Evolutionary conservation across 805 yeast species (phyloP).

Genomic region (Saturnispora kantuleensis): DNA sequence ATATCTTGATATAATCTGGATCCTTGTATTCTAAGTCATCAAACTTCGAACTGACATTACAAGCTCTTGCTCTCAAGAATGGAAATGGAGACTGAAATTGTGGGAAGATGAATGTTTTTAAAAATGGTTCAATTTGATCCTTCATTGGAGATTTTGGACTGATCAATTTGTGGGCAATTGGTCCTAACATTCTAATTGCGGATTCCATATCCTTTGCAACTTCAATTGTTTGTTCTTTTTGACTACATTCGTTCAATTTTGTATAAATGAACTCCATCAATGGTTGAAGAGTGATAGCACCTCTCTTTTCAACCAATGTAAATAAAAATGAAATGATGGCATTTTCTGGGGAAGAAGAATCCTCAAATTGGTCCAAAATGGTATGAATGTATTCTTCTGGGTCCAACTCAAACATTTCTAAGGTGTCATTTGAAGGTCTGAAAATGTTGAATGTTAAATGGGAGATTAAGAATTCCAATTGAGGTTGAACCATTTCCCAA

Average conservation of each 20-base stretch:
- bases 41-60: conserved; percentile 57
- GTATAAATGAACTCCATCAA: conserved; percentile 51
- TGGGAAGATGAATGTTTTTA: conserved; percentile 59
- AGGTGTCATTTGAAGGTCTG: conserved; percentile 58
- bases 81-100: conserved; percentile 51
- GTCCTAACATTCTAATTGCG: conserved; percentile 66
- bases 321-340: conserved; percentile 70
- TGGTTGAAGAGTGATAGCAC: conserved; percentile 47
- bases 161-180: conserved; percentile 52
- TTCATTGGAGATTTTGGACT: conserved; percentile 46
- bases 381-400: conserved; percentile 87
- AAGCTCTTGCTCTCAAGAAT: conserved; percentile 68
- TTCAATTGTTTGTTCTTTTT: conserved; percentile 32
- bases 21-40: conserved; percentile 47
- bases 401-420: conserved; percentile 76
- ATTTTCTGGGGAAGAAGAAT: conserved; percentile 54
- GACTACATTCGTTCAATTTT: conserved; percentile 32
- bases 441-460: conserved; percentile 75
- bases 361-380: conserved; percentile 58
- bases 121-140: conserved; percentile 58
- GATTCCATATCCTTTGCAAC: conserved; percentile 68
- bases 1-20: conserved; percentile 25
- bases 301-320: conserved; percentile 62
- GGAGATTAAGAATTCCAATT: conserved; percentile 50
- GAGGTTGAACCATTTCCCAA: conserved; percentile 66